Percentiles rank a stretch among this genome's conserved stretches.
Conservation (phyloP, 2,329 filamentous ascomycete species). For the Paecilomyces fulvus region DNA sequence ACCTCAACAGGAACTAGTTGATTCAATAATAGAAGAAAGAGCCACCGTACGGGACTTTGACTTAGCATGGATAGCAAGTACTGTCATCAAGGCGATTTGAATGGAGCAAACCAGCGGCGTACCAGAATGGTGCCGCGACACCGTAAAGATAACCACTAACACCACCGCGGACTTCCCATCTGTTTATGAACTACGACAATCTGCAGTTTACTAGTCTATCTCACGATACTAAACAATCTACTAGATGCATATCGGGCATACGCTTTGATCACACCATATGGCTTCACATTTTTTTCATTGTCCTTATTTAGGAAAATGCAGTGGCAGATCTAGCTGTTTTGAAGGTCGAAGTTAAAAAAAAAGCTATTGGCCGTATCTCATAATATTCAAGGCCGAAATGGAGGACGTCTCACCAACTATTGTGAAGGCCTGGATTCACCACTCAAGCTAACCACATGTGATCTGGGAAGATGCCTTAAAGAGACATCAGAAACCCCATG, state of each 20-base stretch:
- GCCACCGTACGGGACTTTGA: constrained; percentile 4
- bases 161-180: not conserved
- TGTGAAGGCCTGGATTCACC: not conserved
- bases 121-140: constrained; percentile 4
- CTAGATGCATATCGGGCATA: not conserved
- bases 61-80: constrained; percentile 6
- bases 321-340: not conserved
- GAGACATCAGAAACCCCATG: not conserved
- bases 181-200: not conserved
- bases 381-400: not conserved
- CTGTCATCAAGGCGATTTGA: constrained; percentile 5
- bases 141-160: constrained; percentile 3
- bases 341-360: not conserved
- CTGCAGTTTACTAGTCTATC: not conserved
- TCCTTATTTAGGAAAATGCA: not conserved
- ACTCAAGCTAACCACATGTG: not conserved
- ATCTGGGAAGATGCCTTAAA: not conserved
- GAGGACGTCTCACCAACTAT: not conserved
- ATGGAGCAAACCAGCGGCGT: constrained; percentile 3
- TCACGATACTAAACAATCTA: not conserved
- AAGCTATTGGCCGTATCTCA: not conserved
- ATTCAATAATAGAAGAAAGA: not conserved
- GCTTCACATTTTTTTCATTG: constrained; percentile 1
- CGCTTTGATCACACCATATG: constrained; percentile 2
- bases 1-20: not conserved